A percentile compares a stretch with the other conserved stretches of the same genome.
phyloP scores from a whole-genome alignment of 106 monocot genomes.

The Apostasia shenzhenica region DNA sequence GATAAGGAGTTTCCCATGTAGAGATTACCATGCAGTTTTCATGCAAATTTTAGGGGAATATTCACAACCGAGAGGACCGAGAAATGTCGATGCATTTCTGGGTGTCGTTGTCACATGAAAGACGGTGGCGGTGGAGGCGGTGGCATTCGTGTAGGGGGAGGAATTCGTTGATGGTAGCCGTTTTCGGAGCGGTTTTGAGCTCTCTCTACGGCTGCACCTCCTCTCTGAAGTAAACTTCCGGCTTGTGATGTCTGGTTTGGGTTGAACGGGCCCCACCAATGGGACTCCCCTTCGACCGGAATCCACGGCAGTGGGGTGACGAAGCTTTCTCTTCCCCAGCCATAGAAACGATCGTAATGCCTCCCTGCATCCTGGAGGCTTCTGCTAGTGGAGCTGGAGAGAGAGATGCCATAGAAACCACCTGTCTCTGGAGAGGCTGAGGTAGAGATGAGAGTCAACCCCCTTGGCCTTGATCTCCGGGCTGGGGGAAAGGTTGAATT shows the following conservation, averaged over 20 bases:
- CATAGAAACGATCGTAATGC: conserved; percentile 20
- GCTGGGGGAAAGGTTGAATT: conserved; percentile 12
- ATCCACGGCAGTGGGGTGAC: conserved; percentile 50
- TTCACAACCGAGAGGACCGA: neutral
- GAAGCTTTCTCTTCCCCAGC: conserved; percentile 30
- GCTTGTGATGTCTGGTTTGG: conserved; percentile 23
- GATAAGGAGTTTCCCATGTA: neutral
- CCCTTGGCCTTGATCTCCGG: conserved; percentile 20
- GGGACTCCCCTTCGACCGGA: conserved; percentile 47
- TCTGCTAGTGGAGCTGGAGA: conserved; percentile 8
- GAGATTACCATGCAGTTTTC: neutral
- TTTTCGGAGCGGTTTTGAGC: conserved; percentile 27
- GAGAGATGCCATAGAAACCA: conserved; percentile 23
- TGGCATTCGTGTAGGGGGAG: conserved; percentile 11
- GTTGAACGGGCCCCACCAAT: conserved; percentile 61
- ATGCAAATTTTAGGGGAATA: conserved; percentile 3
- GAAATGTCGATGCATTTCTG: neutral
- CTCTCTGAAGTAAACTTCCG: conserved; percentile 20
- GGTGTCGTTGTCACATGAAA: conserved; percentile 19
- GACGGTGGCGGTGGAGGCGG: conserved; percentile 37
- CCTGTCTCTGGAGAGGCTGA: conserved; percentile 15
- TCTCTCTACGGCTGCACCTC: conserved; percentile 12
- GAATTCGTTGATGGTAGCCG: conserved; percentile 24
- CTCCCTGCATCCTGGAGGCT: conserved; percentile 14
- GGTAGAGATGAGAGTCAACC: conserved; percentile 16